phyloP scores from a whole-genome alignment of 176 grass and related monocot genomes.

The Paspalum vaginatum region DNA sequence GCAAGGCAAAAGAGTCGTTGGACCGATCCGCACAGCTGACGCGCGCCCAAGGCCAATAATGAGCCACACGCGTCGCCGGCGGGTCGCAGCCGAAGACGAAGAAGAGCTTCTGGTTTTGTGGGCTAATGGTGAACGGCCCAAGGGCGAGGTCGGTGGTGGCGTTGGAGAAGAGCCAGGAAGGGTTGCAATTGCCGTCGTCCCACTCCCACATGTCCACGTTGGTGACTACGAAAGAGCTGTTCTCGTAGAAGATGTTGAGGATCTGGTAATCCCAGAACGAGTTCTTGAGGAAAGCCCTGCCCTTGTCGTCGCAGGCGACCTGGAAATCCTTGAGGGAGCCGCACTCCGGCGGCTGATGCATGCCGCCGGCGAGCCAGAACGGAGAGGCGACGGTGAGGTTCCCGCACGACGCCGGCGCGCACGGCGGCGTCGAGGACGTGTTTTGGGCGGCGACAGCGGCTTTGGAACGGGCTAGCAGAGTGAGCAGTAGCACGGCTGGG shows the following conservation, averaged over 20 bases:
- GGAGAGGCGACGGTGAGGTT: constrained; percentile 41
- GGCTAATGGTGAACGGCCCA: constrained; percentile 36
- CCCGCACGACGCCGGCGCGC: constrained; percentile 42
- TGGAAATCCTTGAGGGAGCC: neutral
- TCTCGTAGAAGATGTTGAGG: constrained; percentile 20
- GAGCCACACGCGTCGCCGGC: no score
- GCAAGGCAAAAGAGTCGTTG: neutral
- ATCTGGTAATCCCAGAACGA: constrained; percentile 5
- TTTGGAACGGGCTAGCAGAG: neutral
- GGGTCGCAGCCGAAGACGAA: constrained; percentile 45
- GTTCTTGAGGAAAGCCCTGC: neutral
- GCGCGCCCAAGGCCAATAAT: neutral
- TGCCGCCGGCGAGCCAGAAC: constrained; percentile 45
- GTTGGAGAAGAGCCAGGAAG: neutral
- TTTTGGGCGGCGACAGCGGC: neutral
- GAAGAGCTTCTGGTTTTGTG: constrained; percentile 41
- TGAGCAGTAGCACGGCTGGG: neutral
- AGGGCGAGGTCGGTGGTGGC: constrained; percentile 35
- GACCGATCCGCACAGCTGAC: neutral
- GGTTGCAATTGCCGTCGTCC: no score
- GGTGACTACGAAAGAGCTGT: constrained; percentile 29
- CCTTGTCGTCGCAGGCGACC: neutral
- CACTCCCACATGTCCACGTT: neutral
- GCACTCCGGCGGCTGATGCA: no score
- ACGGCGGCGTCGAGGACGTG: neutral